Base-by-base conservation (phyloP, 257 asterid genomes). In the Solanum corneliomulleri region DNA sequence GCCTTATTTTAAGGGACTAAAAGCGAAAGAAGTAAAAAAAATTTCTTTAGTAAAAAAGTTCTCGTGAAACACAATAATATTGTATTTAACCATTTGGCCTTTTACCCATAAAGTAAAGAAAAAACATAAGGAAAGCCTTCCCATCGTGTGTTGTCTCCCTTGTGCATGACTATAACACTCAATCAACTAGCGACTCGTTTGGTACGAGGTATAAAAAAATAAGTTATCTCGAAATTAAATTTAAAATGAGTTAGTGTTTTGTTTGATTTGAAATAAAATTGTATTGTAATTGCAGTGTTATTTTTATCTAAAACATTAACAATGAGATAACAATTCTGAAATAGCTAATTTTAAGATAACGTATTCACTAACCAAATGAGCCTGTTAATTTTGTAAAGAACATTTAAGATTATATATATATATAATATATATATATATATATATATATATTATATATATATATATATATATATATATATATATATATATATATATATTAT, bases 71-170 rank as follows among this genome's bases (percentile, higher is more conserved):
- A 87, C 69, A 91, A 87, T 52, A 87, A 86, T 64, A 45, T 45
- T 25, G 41, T 78, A 37, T 44, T 37, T 78, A 25, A 7, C 14
- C 41, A 74, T 74, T 74, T 74, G 81, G 64, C 84, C 84, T 20
- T 78, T 78, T 78, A 42, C 7, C 16, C 64, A 66, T 39, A 89
- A 84, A 89, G 86, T 81, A 87, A 68, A 85, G 49, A 76, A 83
- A 83, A 49, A 72, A 91, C 89, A 60, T 37, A 45, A 44, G 66
- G 66, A 25, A 78, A 44, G 10, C 64, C 84, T 27, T 84, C 74
- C 84, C 89, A 69, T 91, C 89, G 92, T 87, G 84, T 88, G 39
- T 41, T 90, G 93, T 87, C 91, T 77, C 90, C 91, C 90, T 25
- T 89, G 62, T 87, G 91, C 91, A 90, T 89, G 91, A 68, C 83